Evolutionary conservation across 805 yeast species (phyloP), one percentile per base, ranked within the genome.

Genomic region (Maudiozyma serrabonitensis): DNA sequence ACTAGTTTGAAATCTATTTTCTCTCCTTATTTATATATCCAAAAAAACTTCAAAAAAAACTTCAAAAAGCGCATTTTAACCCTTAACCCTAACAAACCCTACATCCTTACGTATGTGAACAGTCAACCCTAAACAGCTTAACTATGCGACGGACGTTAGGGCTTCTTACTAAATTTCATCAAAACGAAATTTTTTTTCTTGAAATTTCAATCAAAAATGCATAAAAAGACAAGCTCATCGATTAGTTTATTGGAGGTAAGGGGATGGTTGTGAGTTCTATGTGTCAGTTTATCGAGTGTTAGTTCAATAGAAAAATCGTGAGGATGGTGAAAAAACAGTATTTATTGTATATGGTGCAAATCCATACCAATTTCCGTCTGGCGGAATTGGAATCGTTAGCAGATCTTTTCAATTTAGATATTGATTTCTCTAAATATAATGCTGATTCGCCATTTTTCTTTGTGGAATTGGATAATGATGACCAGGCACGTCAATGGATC

Each of bases 331-430:
- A 25, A 32, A 62, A 60, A 44, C 76, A 75, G 48, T 93, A 87
- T 60, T 64, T 91, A 45, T 71, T 93, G n/a, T 80, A 84, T 61
- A 74, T 93, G 61, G 96, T 96, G 3, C 96, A 90, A 67, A 77
- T 82, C 41, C 89, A 88, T 61, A 80, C 83, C 46, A 75, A 78
- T 51, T 91, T 91, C 67, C 74, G 98, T 45, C 68, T 68, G 37
- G 87, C 95, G 0, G 99, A 91, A 67, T 68, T 93, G 35, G 88
- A 84, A 57, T 83, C 97, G 0, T 68, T 93, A 43, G 97, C 97
- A 0, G 81, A 79, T 34, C 66, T 85, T 47, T 68, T 77, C 54
- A 68, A 68, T 16, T 69, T 93, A 2, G 47, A 67, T 12, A 70
- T 85, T 7, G 90, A 87, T 61, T 69, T 88, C 46, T 65, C 79